These are phyloP conservation scores for Oemleria cerasiformis DNA, from an alignment of 306 rosid genomes.

Conservation along the genomic window DNA sequence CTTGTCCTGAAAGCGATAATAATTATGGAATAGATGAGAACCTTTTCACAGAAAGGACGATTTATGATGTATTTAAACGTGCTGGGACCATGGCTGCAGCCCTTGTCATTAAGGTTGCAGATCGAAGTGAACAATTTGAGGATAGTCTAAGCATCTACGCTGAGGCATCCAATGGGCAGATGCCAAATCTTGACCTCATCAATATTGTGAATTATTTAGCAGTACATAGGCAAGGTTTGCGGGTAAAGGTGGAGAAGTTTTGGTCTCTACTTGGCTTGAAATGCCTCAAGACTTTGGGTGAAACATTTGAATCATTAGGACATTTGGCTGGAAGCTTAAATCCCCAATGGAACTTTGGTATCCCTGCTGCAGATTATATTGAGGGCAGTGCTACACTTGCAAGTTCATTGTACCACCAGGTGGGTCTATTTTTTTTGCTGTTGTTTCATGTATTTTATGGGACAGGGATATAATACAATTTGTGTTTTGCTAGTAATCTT, in stretches of 20 bases:
- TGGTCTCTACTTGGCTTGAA: constrained; percentile 55
- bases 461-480: neutral
- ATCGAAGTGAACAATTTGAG: constrained; percentile 51
- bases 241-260: constrained; percentile 65
- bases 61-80: constrained; percentile 63
- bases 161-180: constrained; percentile 93
- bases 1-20: constrained; percentile 40
- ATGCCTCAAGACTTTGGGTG: constrained; percentile 79
- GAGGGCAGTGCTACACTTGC: constrained; percentile 94
- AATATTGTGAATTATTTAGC: constrained; percentile 84
- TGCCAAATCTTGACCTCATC: constrained; percentile 96
- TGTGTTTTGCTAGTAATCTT: constrained; percentile 5
- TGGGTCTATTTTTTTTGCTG: constrained; percentile 17
- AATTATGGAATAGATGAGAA: constrained; percentile 39
- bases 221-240: constrained; percentile 80
- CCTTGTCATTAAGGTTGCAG: constrained; percentile 76
- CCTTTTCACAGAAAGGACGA: constrained; percentile 30
- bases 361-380: constrained; percentile 77
- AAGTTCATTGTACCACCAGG: constrained; percentile 90
- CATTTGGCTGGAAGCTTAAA: constrained; percentile 52
- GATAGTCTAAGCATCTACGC: constrained; percentile 78
- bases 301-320: constrained; percentile 63
- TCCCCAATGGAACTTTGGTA: constrained; percentile 85
- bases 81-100: constrained; percentile 98
- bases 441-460: neutral